Percentiles rank a stretch among this genome's conserved stretches.
Evolutionary conservation across 805 yeast genomes (phyloP).

Genomic region (Pichia kluyveri): DNA sequence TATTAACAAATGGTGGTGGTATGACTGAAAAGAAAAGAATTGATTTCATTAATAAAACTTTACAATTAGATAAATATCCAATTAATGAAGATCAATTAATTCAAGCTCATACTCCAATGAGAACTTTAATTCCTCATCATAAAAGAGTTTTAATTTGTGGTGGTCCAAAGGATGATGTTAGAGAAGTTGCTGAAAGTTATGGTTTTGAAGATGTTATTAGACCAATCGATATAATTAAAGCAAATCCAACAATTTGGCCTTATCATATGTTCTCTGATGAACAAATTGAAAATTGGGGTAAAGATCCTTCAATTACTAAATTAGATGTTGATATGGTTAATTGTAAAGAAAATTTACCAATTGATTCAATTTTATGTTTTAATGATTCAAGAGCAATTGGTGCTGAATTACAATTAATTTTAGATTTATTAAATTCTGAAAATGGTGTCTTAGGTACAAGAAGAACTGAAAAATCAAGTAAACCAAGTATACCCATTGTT

Average conservation of each 20-base stretch:
- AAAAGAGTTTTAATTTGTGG: constrained; percentile 74
- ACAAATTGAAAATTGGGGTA: constrained; percentile 36
- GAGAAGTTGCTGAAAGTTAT: constrained; percentile 63
- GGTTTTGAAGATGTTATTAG: constrained; percentile 72
- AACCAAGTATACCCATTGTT: constrained; percentile 30
- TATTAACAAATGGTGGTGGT: constrained; percentile 91
- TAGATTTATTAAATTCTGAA: constrained; percentile 59
- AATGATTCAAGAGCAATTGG: constrained; percentile 88
- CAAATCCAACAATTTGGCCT: constrained; percentile 57
- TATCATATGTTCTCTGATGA: constrained; percentile 45
- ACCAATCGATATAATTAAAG: constrained; percentile 60
- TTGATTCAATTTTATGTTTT: constrained; percentile 76
- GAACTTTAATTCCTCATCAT: constrained; percentile 43
- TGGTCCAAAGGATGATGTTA: constrained; percentile 66
- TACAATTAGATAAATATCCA: constrained; percentile 30
- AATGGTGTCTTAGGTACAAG: constrained; percentile 58
- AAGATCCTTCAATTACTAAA: constrained; percentile 21
- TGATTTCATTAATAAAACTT: constrained; percentile 33
- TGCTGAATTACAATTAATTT: constrained; percentile 69
- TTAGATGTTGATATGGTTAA: constrained; percentile 18
- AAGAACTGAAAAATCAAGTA: constrained; percentile 24
- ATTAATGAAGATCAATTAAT: constrained; percentile 60
- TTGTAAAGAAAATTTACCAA: constrained; percentile 28
- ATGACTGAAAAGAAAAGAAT: constrained; percentile 36
- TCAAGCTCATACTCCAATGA: constrained; percentile 84